A percentile compares a stretch with the other conserved stretches of the same genome.
phyloP scores from a whole-genome alignment of 306 rosid species.

The Cotoneaster glaucophyllus region DNA sequence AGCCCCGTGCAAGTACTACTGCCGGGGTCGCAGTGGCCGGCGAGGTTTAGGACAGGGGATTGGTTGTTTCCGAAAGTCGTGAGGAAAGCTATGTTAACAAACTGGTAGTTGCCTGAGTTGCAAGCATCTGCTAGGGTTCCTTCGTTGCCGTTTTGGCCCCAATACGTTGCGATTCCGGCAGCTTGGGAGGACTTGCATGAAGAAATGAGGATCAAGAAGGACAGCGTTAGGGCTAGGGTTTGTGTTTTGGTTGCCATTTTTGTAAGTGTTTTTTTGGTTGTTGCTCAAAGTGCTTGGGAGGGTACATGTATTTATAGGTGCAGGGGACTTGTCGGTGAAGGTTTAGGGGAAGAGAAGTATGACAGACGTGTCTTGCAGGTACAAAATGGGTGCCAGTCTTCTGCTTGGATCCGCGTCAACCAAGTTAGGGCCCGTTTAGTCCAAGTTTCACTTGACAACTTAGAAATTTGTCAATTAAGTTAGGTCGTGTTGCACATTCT shows the following conservation, averaged over 20 bases:
- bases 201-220: slow-evolving; percentile 25
- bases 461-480: too few relatives aligned
- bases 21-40: slow-evolving; percentile 30
- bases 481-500: too few relatives aligned
- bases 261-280: neutral
- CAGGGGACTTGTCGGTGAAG: neutral
- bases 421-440: too few relatives aligned
- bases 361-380: slow-evolving; percentile 9
- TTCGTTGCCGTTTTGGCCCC: slow-evolving; percentile 52
- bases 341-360: neutral
- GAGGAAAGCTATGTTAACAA: slow-evolving; percentile 56
- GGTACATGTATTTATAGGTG: slow-evolving; percentile 13
- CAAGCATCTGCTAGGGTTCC: slow-evolving; percentile 48
- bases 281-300: neutral
- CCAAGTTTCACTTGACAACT: too few relatives aligned
- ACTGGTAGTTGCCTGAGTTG: slow-evolving; percentile 49
- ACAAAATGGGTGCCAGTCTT: neutral
- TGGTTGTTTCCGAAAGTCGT: slow-evolving; percentile 41
- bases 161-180: slow-evolving; percentile 47
- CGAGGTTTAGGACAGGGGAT: slow-evolving; percentile 34
- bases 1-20: slow-evolving; percentile 22
- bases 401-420: neutral
- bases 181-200: slow-evolving; percentile 18
- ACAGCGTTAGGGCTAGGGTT: slow-evolving; percentile 10
- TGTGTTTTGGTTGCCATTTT: slow-evolving; percentile 36